Conservation (phyloP, 208 protist species). For the Willaertia magna region DNA sequence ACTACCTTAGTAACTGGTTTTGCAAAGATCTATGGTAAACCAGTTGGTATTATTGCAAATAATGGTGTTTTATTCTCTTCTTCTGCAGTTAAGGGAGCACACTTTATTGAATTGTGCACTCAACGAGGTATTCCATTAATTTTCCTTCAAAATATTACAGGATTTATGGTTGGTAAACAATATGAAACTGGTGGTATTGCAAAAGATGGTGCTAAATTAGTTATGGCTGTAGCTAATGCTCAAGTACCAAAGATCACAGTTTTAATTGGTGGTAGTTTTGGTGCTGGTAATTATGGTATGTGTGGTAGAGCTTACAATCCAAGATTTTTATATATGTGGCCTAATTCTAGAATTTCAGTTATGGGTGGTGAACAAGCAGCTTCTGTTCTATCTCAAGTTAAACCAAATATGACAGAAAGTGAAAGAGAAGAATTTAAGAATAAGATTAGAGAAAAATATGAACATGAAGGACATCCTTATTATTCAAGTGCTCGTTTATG, state of each 20-base stretch:
- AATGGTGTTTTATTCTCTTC: slow-evolving; percentile 86
- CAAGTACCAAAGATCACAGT: slow-evolving; percentile 86
- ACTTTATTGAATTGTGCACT: slow-evolving; percentile 86
- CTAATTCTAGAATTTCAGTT: slow-evolving; percentile 82
- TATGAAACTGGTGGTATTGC: slow-evolving; percentile 84
- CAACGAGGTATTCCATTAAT: slow-evolving; percentile 81
- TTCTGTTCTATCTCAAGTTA: slow-evolving; percentile 62
- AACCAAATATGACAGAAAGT: slow-evolving; percentile 36
- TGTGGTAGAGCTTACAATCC: slow-evolving; percentile 63
- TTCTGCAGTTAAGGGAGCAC: slow-evolving; percentile 68
- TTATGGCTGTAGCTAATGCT: slow-evolving; percentile 75
- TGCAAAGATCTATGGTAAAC: slow-evolving; percentile 68
- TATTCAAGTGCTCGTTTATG: slow-evolving; percentile 79
- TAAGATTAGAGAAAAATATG: slow-evolving; percentile 66
- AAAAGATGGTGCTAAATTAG: slow-evolving; percentile 89
- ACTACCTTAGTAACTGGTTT: slow-evolving; percentile 79
- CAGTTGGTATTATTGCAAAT: slow-evolving; percentile 89
- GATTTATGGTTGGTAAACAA: slow-evolving; percentile 68
- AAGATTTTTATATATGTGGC: slow-evolving; percentile 89
- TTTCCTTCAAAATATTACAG: slow-evolving; percentile 93
- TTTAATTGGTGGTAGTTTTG: slow-evolving; percentile 84
- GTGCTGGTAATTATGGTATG: slow-evolving; percentile 94
- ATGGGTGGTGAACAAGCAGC: slow-evolving; percentile 91
- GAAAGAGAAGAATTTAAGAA: slow-evolving; percentile 53
- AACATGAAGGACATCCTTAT: slow-evolving; percentile 74